Evolutionary conservation across 1,139 yeast genomes (phyloP).

Genomic region (Schizosaccharomyces versatilis): DNA sequence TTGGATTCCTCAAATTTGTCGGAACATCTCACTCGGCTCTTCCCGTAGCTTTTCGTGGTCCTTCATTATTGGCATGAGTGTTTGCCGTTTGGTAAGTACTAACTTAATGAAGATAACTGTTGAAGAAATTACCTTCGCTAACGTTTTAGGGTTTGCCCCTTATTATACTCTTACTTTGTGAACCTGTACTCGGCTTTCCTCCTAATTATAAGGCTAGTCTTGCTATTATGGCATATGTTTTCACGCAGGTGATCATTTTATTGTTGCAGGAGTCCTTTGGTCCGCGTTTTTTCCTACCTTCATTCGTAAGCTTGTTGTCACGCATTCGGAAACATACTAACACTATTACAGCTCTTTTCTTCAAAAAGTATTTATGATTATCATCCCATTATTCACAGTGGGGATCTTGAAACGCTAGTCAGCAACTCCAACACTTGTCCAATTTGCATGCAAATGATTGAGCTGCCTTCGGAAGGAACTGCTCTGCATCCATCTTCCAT

Average conservation of each 20-base stretch:
- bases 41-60: slow-evolving; percentile 44
- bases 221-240: background rate
- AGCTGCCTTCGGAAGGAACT: slow-evolving; percentile 1
- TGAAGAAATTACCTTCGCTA: no score
- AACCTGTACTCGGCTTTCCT: background rate
- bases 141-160: background rate
- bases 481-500: slow-evolving; percentile 2
- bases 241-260: background rate
- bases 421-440: slow-evolving; percentile 3
- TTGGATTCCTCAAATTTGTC: slow-evolving; percentile 79
- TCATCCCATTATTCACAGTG: slow-evolving; percentile 4
- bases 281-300: slow-evolving; percentile 1
- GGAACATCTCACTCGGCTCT: slow-evolving; percentile 58
- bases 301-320: background rate
- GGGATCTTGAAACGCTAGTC: slow-evolving; percentile 2
- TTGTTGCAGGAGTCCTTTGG: background rate
- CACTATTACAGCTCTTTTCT: slow-evolving; percentile 3
- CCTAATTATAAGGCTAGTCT: background rate
- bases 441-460: slow-evolving; percentile 5
- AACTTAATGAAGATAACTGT: background rate
- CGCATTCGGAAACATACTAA: background rate
- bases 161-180: background rate
- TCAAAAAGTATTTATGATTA: slow-evolving; percentile 4
- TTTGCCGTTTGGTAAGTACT: slow-evolving; percentile 26
- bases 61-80: slow-evolving; percentile 45